Evolutionary conservation across 257 asterid genomes (phyloP), one percentile per base, ranked within the genome.

Genomic region (Solanum paucissectum): DNA sequence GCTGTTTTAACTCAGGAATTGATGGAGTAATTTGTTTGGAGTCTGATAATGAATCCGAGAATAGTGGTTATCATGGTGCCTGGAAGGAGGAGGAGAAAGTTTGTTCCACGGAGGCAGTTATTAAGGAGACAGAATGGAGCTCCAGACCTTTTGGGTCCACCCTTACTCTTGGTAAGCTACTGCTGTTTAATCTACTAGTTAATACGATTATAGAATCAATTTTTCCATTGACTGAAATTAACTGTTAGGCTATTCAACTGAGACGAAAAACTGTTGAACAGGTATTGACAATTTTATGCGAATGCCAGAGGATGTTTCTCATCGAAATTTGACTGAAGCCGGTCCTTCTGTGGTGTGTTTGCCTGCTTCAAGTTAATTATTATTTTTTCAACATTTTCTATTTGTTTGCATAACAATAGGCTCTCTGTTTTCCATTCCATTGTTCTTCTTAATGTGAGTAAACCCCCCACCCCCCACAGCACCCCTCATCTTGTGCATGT

Each of bases 21-120:
- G 87, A 88, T 84, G 88, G 90, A 90, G 86, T 90, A 87, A 94
- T 95, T 89, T 89, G 89, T 74, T 89, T 96, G 92, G 98, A 91
- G 75, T 93, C 98, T 82, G 99, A 96, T 81, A 89, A 90, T 29
- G 98, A 93, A 88, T 94, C 94, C 85, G 98, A 93, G 76, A 79
- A 83, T 89, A 32, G 87, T 52, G 89, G 86, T 38, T 88, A 82
- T 76, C 23, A 13, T 72, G 91, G 88, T 89, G 76, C 87, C 75
- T 60, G 46, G 91, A 90, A 91, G 90, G 71, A 72, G 84, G 89
- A 87, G 37, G 90, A 87, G 88, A 88, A 88, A 36, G 42, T 85
- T 62, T 90, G n/a, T 83, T 88, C 90, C 87, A 68, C 90, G 73
- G 84, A 86, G 81, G 91, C 88, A 88, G 69, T 91, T 87, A 87